These are phyloP conservation scores for Didymella lethalis DNA, from an alignment of 2,329 filamentous ascomycete species.

Conservation along the genomic window DNA sequence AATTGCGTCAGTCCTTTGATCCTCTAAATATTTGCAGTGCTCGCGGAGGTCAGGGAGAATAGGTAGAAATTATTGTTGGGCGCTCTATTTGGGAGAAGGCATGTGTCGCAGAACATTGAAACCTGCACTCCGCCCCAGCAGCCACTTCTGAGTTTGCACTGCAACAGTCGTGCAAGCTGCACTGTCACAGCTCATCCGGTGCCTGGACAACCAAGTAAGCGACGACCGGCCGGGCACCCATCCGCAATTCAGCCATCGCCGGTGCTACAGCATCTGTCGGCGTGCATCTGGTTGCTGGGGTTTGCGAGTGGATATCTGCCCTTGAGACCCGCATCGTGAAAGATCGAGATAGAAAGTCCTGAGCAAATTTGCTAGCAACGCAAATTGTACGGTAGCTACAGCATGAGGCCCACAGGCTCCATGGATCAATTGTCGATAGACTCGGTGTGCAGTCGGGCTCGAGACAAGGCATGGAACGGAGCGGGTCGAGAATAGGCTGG, in stretches of 20 bases:
- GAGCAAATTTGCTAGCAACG: slow-evolving; percentile 35
- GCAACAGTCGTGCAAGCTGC: slow-evolving; percentile 33
- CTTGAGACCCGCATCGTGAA: slow-evolving; percentile 27
- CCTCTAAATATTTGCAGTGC: slow-evolving; percentile 28
- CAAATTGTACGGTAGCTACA: slow-evolving; percentile 16
- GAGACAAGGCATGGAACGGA: slow-evolving; percentile 36
- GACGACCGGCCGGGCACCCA: slow-evolving; percentile 22
- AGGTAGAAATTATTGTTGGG: slow-evolving; percentile 7
- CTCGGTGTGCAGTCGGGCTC: slow-evolving; percentile 26
- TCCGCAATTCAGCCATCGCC: slow-evolving; percentile 18
- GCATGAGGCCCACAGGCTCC: slow-evolving; percentile 19
- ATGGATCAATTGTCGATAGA: slow-evolving; percentile 34
- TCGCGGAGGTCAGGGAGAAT: slow-evolving; percentile 24
- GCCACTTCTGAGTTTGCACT: slow-evolving; percentile 43
- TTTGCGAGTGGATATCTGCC: slow-evolving; percentile 12
- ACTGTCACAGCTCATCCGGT: slow-evolving; percentile 31
- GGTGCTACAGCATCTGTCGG: slow-evolving; percentile 17
- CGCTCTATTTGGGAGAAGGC: slow-evolving; percentile 20
- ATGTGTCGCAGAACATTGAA: slow-evolving; percentile 37
- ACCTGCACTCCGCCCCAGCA: slow-evolving; percentile 37
- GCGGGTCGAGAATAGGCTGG: slow-evolving; percentile 38
- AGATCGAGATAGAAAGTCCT: slow-evolving; percentile 30
- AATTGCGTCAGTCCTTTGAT: slow-evolving; percentile 32
- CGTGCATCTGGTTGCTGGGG: slow-evolving; percentile 20
- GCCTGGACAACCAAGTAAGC: slow-evolving; percentile 21